Base-by-base conservation (phyloP, 2,329 filamentous ascomycete genomes). In the Clarireedia homoeocarpa region DNA sequence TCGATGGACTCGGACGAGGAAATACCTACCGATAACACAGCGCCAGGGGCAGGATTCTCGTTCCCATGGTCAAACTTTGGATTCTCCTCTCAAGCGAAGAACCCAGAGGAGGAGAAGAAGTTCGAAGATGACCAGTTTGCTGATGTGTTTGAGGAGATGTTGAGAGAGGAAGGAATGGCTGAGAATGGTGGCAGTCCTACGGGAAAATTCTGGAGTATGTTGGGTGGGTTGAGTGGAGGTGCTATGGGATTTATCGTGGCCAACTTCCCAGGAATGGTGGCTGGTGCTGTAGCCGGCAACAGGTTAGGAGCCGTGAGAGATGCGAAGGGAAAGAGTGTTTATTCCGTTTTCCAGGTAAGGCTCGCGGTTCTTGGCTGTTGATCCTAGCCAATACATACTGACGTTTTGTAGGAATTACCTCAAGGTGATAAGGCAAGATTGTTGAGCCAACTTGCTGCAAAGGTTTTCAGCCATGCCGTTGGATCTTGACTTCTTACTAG, bases 191-290 rank as follows among this genome's bases (percentile, higher is more conserved):
- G 80, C 17, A 80, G 71, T 48, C 78, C 78, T 1, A 92, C 84
- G 2, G 78, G 82, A 59, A 84, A 84, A 64, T 95, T 99, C 72
- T 99, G 94, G 92, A 80, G 84, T 56, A 72, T 96, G 61, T 70
- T 96, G 0, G 94, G 94, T 3, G 91, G 90, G 1, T 71, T 92
- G 42, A 94, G 89, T 67, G 94, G 94, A 34, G 92, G 86, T 12
- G 89, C 90, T 2, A 80, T 99, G 70, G 94, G 94, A 0, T 97
- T 97, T 71, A 99, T 99, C 63, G 81, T 97, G 26, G 94, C 86
- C 27, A 97, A 97, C 69, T 83, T 96, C 49, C 89, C 92, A 0
- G 94, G 94, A 0, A 80, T 92, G 66, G 72, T 97, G 39, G 92
- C 92, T 0, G 94, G 94, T 2, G 90, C 89, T 2, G 91, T 96